Conservation (phyloP, 768 basidiomycete genomes). For the Chalciporus pseudorubinellus region DNA sequence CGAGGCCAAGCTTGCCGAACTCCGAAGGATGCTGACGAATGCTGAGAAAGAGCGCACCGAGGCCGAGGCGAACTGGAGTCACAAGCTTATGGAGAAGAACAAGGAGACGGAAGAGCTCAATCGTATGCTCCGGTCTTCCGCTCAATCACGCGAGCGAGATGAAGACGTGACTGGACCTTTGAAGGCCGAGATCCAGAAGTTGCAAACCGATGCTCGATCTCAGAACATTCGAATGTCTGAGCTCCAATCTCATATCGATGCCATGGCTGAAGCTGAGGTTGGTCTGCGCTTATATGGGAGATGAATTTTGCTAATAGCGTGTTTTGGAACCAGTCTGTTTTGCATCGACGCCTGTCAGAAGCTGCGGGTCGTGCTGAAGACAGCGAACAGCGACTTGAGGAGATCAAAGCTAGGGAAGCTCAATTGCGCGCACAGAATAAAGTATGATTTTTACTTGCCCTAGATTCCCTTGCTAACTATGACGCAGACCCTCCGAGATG, state of each 20-base stretch:
- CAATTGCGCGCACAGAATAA: conserved; percentile 78
- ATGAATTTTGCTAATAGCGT: background rate
- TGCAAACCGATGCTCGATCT: conserved; percentile 46
- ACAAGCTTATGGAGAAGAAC: conserved; percentile 74
- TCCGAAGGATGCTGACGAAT: conserved; percentile 57
- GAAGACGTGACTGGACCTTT: conserved; percentile 49
- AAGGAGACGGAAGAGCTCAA: conserved; percentile 76
- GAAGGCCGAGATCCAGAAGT: conserved; percentile 52
- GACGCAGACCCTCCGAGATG: conserved; percentile 83
- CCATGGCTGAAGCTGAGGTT: conserved; percentile 64
- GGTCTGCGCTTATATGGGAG: conserved; percentile 10
- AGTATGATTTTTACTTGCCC: conserved; percentile 40
- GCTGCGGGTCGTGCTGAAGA: conserved; percentile 45
- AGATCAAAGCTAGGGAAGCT: conserved; percentile 63
- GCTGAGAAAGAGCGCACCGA: conserved; percentile 85
- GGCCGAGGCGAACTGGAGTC: conserved; percentile 85
- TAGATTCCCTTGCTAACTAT: conserved; percentile 5
- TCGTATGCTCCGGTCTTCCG: conserved; percentile 51
- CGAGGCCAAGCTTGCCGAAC: conserved; percentile 70
- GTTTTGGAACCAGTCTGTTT: conserved; percentile 37
- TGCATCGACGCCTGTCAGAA: conserved; percentile 49
- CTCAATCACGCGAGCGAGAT: conserved; percentile 58
- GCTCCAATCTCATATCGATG: conserved; percentile 47
- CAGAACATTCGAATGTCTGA: conserved; percentile 57
- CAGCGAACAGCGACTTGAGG: conserved; percentile 71